phyloP scores from a whole-genome alignment of 2,329 filamentous ascomycete genomes.

The Aspergillus calidoustus region DNA sequence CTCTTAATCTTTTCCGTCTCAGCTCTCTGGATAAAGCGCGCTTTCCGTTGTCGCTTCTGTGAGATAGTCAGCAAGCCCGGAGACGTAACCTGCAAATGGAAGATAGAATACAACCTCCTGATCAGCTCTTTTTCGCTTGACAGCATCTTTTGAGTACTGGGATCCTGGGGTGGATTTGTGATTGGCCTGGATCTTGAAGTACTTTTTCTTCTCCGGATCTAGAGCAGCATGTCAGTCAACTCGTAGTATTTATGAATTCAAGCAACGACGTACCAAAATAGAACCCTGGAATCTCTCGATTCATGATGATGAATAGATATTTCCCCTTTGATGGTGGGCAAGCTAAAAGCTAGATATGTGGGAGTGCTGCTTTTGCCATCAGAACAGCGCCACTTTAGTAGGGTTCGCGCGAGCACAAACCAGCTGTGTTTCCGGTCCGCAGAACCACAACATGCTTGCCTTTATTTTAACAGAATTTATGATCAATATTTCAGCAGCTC shows the following conservation, averaged over 20 bases:
- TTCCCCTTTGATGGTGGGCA: not conserved
- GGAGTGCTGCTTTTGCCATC: not conserved
- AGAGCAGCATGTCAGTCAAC: conserved; percentile 17
- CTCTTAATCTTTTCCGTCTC: conserved; percentile 41
- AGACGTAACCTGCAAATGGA: not conserved
- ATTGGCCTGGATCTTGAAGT: conserved; percentile 67
- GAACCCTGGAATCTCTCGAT: conserved; percentile 39
- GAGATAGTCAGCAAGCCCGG: conserved; percentile 11
- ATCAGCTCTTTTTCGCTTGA: conserved; percentile 60
- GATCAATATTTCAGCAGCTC: not conserved
- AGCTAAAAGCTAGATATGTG: not conserved
- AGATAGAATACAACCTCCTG: conserved; percentile 36
- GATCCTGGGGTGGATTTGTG: conserved; percentile 56
- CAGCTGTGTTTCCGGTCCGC: conserved; percentile 1
- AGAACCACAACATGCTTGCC: conserved; percentile 3
- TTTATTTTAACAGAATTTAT: not conserved
- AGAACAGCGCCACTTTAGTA: not conserved
- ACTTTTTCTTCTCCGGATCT: conserved; percentile 62
- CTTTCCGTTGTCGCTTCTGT: conserved; percentile 36
- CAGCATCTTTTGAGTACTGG: conserved; percentile 61
- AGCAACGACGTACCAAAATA: conserved; percentile 35
- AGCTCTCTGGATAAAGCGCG: conserved; percentile 31
- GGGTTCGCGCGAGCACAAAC: conserved; percentile 3
- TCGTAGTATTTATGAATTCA: not conserved
- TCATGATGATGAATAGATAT: conserved; percentile 27